Percentiles rank a stretch among this genome's conserved stretches.
Evolutionary conservation across 2,329 filamentous ascomycete genomes (phyloP).

Genomic region (Clarireedia paspali): DNA sequence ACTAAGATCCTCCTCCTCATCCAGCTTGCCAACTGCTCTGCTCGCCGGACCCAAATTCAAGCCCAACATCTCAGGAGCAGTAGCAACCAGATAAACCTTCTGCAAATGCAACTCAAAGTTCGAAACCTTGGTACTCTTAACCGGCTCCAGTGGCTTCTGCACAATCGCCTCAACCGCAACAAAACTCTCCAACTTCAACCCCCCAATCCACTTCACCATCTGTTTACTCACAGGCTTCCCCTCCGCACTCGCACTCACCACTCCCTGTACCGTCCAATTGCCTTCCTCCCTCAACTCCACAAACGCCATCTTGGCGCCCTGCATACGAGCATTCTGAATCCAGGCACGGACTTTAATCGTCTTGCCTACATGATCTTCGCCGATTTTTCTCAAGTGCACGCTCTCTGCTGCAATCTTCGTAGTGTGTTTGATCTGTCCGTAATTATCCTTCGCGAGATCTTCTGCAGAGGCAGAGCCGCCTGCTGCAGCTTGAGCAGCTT

Average conservation of each 20-base stretch:
- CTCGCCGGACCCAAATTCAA: constrained; percentile 50
- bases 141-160: constrained; percentile 74
- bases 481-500: constrained; percentile 60
- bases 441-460: constrained; percentile 67
- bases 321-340: constrained; percentile 80
- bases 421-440: constrained; percentile 60
- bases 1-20: constrained; percentile 49
- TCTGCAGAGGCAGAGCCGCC: constrained; percentile 54
- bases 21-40: constrained; percentile 48
- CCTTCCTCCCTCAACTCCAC: constrained; percentile 72
- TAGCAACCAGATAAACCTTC: constrained; percentile 72
- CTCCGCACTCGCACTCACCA: constrained; percentile 60
- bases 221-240: constrained; percentile 61
- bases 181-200: constrained; percentile 71
- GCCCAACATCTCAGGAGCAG: constrained; percentile 49
- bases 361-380: constrained; percentile 58
- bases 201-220: constrained; percentile 89
- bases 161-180: constrained; percentile 75
- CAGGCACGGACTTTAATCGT: constrained; percentile 70
- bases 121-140: constrained; percentile 78
- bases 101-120: constrained; percentile 81
- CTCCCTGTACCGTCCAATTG: constrained; percentile 74
- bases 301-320: constrained; percentile 88
- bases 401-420: constrained; percentile 47
- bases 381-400: constrained; percentile 55